phyloP scores from a whole-genome alignment of 106 monocot species.

The Ottelia alismoides region DNA sequence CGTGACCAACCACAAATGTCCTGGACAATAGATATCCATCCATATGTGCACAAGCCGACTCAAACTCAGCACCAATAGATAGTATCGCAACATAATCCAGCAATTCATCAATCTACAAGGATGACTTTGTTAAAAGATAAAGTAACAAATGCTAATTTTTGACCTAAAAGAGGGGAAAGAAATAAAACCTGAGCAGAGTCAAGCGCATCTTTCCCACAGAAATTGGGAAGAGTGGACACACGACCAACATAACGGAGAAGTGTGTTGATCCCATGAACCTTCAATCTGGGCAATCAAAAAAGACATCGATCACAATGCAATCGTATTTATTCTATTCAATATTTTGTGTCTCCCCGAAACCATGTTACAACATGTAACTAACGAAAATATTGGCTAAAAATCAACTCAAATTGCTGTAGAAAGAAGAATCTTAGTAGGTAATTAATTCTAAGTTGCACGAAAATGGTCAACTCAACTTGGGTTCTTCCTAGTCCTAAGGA shows the following conservation, averaged over 20 bases:
- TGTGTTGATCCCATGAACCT: constrained; percentile 45
- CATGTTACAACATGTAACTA: too few species aligned
- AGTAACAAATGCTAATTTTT: neutral
- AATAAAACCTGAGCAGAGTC: constrained; percentile 41
- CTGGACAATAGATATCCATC: constrained; percentile 42
- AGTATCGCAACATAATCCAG: constrained; percentile 46
- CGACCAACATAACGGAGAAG: constrained; percentile 54
- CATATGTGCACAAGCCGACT: constrained; percentile 59
- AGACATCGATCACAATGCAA: too few species aligned
- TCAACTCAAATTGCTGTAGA: neutral
- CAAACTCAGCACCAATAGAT: constrained; percentile 50
- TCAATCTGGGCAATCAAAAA: constrained; percentile 11
- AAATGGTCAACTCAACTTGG: too few species aligned
- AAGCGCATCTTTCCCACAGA: constrained; percentile 42
- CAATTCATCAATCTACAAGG: constrained; percentile 85
- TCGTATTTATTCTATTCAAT: neutral
- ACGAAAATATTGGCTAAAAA: neutral
- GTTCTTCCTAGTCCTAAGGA: too few species aligned
- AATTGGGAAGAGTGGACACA: constrained; percentile 28
- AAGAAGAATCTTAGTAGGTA: neutral
- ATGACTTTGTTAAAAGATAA: neutral
- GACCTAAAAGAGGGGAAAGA: neutral
- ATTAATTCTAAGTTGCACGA: too few species aligned
- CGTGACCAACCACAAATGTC: constrained; percentile 77
- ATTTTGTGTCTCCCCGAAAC: too few species aligned